phyloP scores from a whole-genome alignment of 2,329 filamentous ascomycete genomes.

The Teratosphaeria nubilosa region DNA sequence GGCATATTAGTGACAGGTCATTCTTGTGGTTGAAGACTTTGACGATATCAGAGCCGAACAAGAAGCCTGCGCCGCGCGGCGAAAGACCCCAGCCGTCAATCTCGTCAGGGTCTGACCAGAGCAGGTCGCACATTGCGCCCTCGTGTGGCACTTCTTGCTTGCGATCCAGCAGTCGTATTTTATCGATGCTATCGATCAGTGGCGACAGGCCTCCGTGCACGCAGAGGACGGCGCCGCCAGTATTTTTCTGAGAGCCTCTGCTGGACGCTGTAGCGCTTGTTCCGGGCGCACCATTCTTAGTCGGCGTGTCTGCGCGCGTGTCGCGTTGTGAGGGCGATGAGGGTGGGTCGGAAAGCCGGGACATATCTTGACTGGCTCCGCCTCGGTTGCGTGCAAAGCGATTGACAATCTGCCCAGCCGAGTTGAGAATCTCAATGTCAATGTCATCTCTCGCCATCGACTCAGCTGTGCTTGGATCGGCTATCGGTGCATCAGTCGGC shows the following conservation, averaged over 20 bases:
- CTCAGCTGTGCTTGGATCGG: conserved; percentile 27
- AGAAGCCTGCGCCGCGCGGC: conserved; percentile 85
- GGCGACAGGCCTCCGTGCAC: conserved; percentile 91
- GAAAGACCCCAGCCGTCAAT: conserved; percentile 95
- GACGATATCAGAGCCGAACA: conserved; percentile 92
- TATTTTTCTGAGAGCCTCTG: conserved; percentile 49
- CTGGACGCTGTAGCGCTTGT: conserved; percentile 67
- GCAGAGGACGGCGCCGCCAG: conserved; percentile 77
- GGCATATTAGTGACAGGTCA: conserved; percentile 80
- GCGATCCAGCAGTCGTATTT: conserved; percentile 85
- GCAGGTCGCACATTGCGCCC: conserved; percentile 94
- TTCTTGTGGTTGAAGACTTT: conserved; percentile 93
- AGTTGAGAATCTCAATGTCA: conserved; percentile 88
- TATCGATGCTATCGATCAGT: conserved; percentile 85
- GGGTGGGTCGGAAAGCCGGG: conserved; percentile 17
- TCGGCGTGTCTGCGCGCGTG: conserved; percentile 22
- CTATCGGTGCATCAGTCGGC: conserved; percentile 48
- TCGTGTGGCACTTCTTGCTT: conserved; percentile 98
- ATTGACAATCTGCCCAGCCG: conserved; percentile 68
- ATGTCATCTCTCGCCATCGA: conserved; percentile 52
- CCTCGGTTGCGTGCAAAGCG: conserved; percentile 48
- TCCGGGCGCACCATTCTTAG: conserved; percentile 57
- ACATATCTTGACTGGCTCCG: conserved; percentile 15
- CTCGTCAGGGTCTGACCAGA: conserved; percentile 97
- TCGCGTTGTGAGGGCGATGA: conserved; percentile 29